Conservation (phyloP, 2,329 filamentous ascomycete genomes). For the Tolypocladium tropicale region DNA sequence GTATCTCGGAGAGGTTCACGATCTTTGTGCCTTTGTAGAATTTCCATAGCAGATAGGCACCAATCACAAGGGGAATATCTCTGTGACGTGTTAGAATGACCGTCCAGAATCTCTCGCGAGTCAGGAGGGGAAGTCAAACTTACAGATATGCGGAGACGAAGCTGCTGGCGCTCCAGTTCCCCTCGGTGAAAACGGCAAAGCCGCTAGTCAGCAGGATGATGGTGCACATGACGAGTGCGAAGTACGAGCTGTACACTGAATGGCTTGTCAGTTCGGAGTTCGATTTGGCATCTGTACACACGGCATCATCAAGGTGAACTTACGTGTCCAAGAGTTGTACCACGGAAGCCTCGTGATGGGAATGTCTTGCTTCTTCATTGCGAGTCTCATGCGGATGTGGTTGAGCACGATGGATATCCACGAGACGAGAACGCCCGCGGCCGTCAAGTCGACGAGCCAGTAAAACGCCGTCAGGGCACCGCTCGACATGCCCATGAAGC, state of each 20-base stretch:
- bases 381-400: slow-evolving; percentile 45
- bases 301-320: slow-evolving; percentile 11
- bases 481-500: slow-evolving; percentile 46
- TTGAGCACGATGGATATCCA: slow-evolving; percentile 53
- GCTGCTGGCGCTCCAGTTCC: slow-evolving; percentile 44
- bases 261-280: slow-evolving; percentile 1
- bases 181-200: slow-evolving; percentile 51
- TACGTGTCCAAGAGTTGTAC: slow-evolving; percentile 53
- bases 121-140: slow-evolving; percentile 16
- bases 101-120: not conserved
- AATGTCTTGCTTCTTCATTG: slow-evolving; percentile 45
- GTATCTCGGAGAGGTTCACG: slow-evolving; percentile 38
- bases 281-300: too few species aligned
- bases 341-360: slow-evolving; percentile 42
- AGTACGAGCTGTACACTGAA: slow-evolving; percentile 49
- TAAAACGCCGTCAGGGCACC: slow-evolving; percentile 53
- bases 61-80: slow-evolving; percentile 48
- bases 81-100: slow-evolving; percentile 22
- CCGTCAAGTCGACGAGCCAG: slow-evolving; percentile 53
- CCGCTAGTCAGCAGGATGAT: slow-evolving; percentile 61
- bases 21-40: slow-evolving; percentile 51
- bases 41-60: slow-evolving; percentile 54
- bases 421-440: slow-evolving; percentile 51
- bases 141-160: slow-evolving; percentile 56
- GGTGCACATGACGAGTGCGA: slow-evolving; percentile 48